These are phyloP conservation scores for Didymella glomerata DNA, from an alignment of 2,329 filamentous ascomycete species.

Conservation along the genomic window DNA sequence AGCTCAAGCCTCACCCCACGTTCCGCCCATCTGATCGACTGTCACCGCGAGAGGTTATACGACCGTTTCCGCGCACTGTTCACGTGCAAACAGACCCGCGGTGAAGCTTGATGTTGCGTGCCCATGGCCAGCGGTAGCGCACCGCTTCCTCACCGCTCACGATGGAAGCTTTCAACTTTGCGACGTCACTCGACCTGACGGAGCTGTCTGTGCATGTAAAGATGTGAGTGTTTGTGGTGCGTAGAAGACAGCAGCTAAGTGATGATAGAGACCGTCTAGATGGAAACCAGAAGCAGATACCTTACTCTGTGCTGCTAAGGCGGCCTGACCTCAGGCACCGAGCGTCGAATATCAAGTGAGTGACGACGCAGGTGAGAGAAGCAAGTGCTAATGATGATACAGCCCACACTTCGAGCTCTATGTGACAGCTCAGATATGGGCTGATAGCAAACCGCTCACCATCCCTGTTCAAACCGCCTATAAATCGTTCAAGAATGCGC, in stretches of 20 bases:
- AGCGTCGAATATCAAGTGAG: conserved; percentile 81
- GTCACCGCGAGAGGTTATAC: background rate
- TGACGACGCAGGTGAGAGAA: conserved; percentile 1
- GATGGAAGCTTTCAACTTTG: conserved; percentile 98
- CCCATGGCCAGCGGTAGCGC: conserved; percentile 39
- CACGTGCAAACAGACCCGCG: background rate
- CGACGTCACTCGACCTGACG: conserved; percentile 83
- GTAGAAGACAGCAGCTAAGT: conserved; percentile 29
- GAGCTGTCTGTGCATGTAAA: conserved; percentile 69
- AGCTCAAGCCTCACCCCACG: conserved; percentile 21
- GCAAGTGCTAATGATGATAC: conserved; percentile 8
- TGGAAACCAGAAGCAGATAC: conserved; percentile 76
- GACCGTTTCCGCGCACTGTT: background rate
- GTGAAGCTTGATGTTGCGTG: conserved; percentile 13
- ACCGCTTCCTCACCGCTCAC: conserved; percentile 26
- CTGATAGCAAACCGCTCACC: conserved; percentile 92
- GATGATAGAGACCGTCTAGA: conserved; percentile 73
- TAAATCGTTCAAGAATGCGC: conserved; percentile 79
- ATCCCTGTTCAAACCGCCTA: conserved; percentile 93
- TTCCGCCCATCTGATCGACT: conserved; percentile 15
- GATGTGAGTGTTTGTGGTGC: conserved; percentile 59
- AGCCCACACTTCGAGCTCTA: conserved; percentile 88
- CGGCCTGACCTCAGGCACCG: conserved; percentile 83
- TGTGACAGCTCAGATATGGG: conserved; percentile 92
- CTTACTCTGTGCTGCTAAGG: conserved; percentile 79